Evolutionary conservation across 2,329 filamentous ascomycete genomes (phyloP).

Genomic region (Thermoascus crustaceus): DNA sequence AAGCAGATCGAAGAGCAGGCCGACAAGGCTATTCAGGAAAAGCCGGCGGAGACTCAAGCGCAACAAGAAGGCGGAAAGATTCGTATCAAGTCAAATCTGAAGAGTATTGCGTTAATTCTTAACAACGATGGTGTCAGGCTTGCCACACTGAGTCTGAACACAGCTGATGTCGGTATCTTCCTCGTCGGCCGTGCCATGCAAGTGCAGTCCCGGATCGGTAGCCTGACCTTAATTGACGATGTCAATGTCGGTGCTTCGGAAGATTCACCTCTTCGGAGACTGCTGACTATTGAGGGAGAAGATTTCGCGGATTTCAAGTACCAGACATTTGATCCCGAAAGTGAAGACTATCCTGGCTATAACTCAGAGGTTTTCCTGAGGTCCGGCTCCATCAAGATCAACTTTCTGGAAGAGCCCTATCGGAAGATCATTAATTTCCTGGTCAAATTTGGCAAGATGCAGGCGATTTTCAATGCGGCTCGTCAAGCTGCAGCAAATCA

Average conservation of each 20-base stretch:
- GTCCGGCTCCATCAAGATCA: slow-evolving; percentile 91
- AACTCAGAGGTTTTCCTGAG: slow-evolving; percentile 85
- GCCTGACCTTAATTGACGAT: slow-evolving; percentile 83
- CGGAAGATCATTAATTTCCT: slow-evolving; percentile 96
- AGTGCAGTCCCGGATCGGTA: slow-evolving; percentile 76
- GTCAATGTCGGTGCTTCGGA: slow-evolving; percentile 82
- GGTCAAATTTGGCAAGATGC: slow-evolving; percentile 99
- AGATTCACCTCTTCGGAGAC: slow-evolving; percentile 69
- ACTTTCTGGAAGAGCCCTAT: slow-evolving; percentile 95
- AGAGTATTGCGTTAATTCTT: slow-evolving; percentile 85
- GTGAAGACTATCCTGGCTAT: slow-evolving; percentile 80
- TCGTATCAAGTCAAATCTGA: slow-evolving; percentile 84
- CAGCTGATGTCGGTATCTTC: slow-evolving; percentile 85
- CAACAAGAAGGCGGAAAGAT: slow-evolving; percentile 59
- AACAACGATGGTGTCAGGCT: slow-evolving; percentile 97
- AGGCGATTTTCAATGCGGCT: slow-evolving; percentile 95
- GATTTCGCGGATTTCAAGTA: slow-evolving; percentile 96
- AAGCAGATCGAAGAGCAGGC: slow-evolving; percentile 23
- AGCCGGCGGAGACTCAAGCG: slow-evolving; percentile 17
- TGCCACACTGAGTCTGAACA: slow-evolving; percentile 84
- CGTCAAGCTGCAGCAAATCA: slow-evolving; percentile 89
- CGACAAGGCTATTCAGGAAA: slow-evolving; percentile 21
- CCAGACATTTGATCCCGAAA: slow-evolving; percentile 78
- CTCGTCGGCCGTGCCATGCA: slow-evolving; percentile 79
- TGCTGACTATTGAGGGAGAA: slow-evolving; percentile 91